Base-by-base conservation (phyloP, 352 stramenopile genomes). In the Globisporangium solare region DNA sequence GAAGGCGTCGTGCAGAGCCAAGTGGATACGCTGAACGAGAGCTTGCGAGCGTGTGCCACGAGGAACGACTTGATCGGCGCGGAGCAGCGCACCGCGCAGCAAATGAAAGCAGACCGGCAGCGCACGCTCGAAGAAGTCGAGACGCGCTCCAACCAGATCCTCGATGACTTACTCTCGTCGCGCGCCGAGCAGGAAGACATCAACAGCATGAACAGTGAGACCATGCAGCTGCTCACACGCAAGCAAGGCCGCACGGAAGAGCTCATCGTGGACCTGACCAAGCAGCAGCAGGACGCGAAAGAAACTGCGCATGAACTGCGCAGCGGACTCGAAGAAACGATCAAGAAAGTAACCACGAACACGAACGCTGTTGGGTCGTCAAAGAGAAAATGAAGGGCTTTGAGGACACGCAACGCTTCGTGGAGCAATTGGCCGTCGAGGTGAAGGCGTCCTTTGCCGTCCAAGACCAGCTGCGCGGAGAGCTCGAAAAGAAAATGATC, bases 11-110 rank as follows among this genome's bases (percentile, higher is more conserved):
- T 94, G 48, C 83, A 94, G 55, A 63, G 69, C 6, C 76, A 92
- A 55, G 68, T 94, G 53, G 81, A 92, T 35, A 92, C 88, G 52
- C 70, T 94, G 22, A 92, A 89, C 52, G 82, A 94, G 24, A 77
- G 62, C 18, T 63, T 94, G 40, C 79, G 79, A 3, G 60, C 77
- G 2, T 92, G 82, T 37, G 77, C 89, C n/a, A 91, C 81, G 11
- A 58, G 81, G 20, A 91, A 91, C 61, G 82, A 92, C 46, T 58
- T 94, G 17, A 92, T 92, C 45, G 74, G 74, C 22, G 67, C 75
- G 1, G 83, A 94, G 60, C 82, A 92, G 60, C 68, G 75, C 12
- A 89, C 89, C 41, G 72, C 75, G 0, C 75, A 87, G 59, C 81
- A 92, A 31, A 87, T 89, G 77, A 88, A 89, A 48, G 58, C 56